A percentile compares a stretch with the other conserved stretches of the same genome.
Evolutionary conservation across 805 yeast genomes (phyloP).

Genomic region (Yamadazyma insecticola): DNA sequence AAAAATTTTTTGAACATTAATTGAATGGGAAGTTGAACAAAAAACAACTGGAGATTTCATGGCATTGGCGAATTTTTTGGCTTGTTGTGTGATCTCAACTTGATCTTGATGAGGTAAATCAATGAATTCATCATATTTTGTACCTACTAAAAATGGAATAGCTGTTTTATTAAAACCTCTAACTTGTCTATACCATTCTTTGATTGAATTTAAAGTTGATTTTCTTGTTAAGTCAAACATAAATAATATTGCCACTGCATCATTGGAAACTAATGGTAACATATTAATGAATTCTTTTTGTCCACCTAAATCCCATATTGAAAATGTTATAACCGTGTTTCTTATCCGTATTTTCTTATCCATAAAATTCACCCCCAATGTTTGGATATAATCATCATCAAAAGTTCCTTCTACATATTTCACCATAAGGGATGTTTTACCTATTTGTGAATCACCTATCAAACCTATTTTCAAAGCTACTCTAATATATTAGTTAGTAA

Average conservation of each 20-base stretch:
- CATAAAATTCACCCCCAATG: conserved; percentile 93
- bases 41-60: conserved; percentile 85
- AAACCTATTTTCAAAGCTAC: conserved; percentile 84
- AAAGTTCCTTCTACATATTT: conserved; percentile 94
- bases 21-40: conserved; percentile 87
- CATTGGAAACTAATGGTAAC: conserved; percentile 89
- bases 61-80: conserved; percentile 79
- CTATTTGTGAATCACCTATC: conserved; percentile 93
- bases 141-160: conserved; percentile 86
- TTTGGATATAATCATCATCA: conserved; percentile 88
- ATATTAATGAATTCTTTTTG: conserved; percentile 91
- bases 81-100: conserved; percentile 74
- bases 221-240: conserved; percentile 86
- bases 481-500: conserved; percentile 28
- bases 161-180: conserved; percentile 87
- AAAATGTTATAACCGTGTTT: conserved; percentile 82
- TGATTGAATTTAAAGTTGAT: conserved; percentile 78
- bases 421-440: conserved; percentile 94
- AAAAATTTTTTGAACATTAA: conserved; percentile 90
- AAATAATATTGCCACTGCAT: conserved; percentile 86
- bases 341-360: conserved; percentile 82
- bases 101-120: conserved; percentile 78
- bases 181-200: conserved; percentile 93
- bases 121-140: conserved; percentile 85
- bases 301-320: conserved; percentile 96